A percentile compares a stretch with the other conserved stretches of the same genome.
Conservation (phyloP, 129 eudicot species). For the Tagetes erecta region DNA sequence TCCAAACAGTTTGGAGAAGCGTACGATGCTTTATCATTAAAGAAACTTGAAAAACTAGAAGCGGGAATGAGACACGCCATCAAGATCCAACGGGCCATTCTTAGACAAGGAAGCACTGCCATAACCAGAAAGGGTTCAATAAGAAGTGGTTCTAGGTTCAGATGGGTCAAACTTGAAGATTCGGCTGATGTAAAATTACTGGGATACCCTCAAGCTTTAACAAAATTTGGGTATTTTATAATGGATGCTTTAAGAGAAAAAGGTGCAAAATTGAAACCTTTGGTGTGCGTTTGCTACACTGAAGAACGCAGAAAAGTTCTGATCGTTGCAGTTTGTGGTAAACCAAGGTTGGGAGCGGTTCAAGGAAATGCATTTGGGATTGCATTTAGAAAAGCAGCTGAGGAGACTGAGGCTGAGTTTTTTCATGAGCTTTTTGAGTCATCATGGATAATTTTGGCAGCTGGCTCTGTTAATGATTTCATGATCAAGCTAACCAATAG, state of each 20-base stretch:
- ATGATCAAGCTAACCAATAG: slow-evolving; percentile 86
- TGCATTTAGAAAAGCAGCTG: slow-evolving; percentile 85
- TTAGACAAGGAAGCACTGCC: slow-evolving; percentile 89
- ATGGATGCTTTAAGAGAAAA: slow-evolving; percentile 95
- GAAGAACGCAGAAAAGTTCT: slow-evolving; percentile 62
- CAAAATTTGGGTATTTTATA: slow-evolving; percentile 82
- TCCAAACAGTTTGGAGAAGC: slow-evolving; percentile 82
- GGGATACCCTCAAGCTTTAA: slow-evolving; percentile 90
- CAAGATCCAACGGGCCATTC: slow-evolving; percentile 88
- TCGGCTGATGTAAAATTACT: slow-evolving; percentile 71
- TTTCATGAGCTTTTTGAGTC: slow-evolving; percentile 97
- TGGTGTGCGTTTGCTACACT: slow-evolving; percentile 80
- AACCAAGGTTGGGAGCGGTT: slow-evolving; percentile 83
- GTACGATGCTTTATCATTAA: slow-evolving; percentile 81
- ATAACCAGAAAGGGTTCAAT: slow-evolving; percentile 85
- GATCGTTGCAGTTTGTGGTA: slow-evolving; percentile 91
- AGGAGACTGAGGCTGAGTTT: slow-evolving; percentile 76
- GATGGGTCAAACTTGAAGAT: slow-evolving; percentile 98
- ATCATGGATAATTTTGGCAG: slow-evolving; percentile 88
- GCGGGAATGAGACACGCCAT: slow-evolving; percentile 92
- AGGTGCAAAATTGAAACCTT: slow-evolving; percentile 93
- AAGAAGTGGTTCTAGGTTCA: slow-evolving; percentile 84
- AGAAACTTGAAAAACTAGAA: slow-evolving; percentile 74
- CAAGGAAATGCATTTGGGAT: slow-evolving; percentile 93
- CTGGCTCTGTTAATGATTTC: slow-evolving; percentile 69